phyloP scores from a whole-genome alignment of 108 stramenopile species.

The Pseudonitzschia multiseries region DNA sequence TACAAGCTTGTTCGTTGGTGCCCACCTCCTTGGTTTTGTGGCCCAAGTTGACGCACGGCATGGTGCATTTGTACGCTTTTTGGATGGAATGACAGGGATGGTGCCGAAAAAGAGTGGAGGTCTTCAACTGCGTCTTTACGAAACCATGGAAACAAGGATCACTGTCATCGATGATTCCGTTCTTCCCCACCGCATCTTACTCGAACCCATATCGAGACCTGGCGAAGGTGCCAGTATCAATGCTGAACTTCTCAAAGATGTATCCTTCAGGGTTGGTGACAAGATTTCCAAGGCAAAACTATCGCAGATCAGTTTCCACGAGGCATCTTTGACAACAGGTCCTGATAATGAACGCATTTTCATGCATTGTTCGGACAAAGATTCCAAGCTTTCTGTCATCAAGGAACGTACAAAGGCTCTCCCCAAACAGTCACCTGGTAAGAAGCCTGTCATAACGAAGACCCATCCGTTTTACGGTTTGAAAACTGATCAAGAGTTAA shows the following conservation, averaged over 20 bases:
- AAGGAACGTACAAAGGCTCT: constrained; percentile 42
- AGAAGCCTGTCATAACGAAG: constrained; percentile 36
- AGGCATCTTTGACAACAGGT: constrained; percentile 41
- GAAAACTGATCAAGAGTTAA: constrained; percentile 50
- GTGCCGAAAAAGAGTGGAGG: constrained; percentile 82
- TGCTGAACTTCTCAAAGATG: not conserved
- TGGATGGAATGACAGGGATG: constrained; percentile 78
- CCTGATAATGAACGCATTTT: constrained; percentile 40
- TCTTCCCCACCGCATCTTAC: constrained; percentile 58
- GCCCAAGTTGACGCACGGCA: constrained; percentile 64
- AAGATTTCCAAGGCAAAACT: constrained; percentile 56
- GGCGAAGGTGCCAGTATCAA: not conserved
- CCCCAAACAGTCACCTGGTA: constrained; percentile 19
- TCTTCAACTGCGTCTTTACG: constrained; percentile 53
- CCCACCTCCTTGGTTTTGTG: constrained; percentile 67
- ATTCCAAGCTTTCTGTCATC: constrained; percentile 23
- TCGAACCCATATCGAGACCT: constrained; percentile 41
- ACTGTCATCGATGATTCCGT: constrained; percentile 73
- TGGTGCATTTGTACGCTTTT: constrained; percentile 84
- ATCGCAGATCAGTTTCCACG: constrained; percentile 49
- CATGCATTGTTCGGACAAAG: constrained; percentile 76
- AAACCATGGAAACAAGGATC: constrained; percentile 63
- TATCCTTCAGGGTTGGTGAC: constrained; percentile 52
- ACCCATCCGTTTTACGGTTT: constrained; percentile 77
- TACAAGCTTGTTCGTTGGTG: constrained; percentile 67